Evolutionary conservation across 208 protist species (phyloP), one percentile per base, ranked within the genome.

Genomic region (Leishmania braziliensis): DNA sequence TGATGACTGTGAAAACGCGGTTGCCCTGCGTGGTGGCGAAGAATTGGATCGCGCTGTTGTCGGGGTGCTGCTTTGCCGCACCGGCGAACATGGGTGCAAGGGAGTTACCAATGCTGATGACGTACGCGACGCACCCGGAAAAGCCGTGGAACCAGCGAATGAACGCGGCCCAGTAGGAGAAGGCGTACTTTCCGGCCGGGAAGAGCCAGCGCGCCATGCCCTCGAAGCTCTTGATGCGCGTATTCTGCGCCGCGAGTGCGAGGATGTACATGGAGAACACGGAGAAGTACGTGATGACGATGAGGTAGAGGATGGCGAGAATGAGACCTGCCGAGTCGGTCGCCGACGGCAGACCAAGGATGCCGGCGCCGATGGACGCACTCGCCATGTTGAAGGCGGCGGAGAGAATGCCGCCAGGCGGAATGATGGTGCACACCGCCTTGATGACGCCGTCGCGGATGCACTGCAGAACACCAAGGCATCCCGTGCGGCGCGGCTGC

Each of bases 321-420:
- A 84, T 66, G 5, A 92, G 39, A 8, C 91, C 91, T n/a, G 78
- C 50, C 50, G 43, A 82, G 78, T 88, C 80, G n/a, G 80, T 74
- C n/a, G 88, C 91, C 16, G 72, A 51, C 4, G 91, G 89, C 29
- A 92, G 80, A 6, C 83, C 81, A 5, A 91, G 84, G 68, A 91
- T 90, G 39, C 86, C 86, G 50, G 86, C 86, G 33, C 86, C 86
- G 76, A 89, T 84, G 56, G 86, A 89, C 5, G 60, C 71, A 60
- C 82, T 84, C 36, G 86, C 86, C 79, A 89, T 78, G 73, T 79
- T 89, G 54, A 94, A 81, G 48, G 78, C 82, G 51, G 76, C 62
- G 29, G 82, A 84, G 43, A 84, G 68, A 71, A 89, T 86, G 73
- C 86, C 86, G 73, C 86, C 86, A 0, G 82, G 82, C n/a, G 86